Conservation (phyloP, 1,284 basidiomycete species). For the Leucoagaricus sp. region DNA sequence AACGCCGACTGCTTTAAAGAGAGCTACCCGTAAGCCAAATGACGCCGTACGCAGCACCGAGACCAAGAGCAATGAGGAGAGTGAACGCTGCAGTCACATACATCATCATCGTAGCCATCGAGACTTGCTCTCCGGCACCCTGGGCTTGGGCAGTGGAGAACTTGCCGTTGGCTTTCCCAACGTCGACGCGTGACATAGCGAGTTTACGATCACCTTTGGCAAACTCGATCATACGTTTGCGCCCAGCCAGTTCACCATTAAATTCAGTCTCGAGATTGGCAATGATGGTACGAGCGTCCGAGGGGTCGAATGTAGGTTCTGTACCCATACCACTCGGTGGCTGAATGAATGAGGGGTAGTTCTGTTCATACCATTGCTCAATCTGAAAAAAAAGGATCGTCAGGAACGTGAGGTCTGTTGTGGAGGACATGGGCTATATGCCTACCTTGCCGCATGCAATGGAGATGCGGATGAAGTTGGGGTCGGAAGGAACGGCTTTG, state of each 20-base stretch:
- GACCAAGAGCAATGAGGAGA: constrained; percentile 34
- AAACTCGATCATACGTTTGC: constrained; percentile 42
- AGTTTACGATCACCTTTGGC: constrained; percentile 22
- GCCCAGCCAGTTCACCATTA: constrained; percentile 39
- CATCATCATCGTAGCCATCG: constrained; percentile 37
- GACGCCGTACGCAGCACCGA: constrained; percentile 10
- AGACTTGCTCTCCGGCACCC: constrained; percentile 13
- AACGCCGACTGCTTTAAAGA: too few relatives aligned
- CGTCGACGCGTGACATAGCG: constrained; percentile 1
- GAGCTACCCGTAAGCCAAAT: constrained; percentile 9
- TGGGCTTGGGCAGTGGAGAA: constrained; percentile 16
- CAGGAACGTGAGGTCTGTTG: neutral
- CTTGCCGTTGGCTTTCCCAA: constrained; percentile 11
- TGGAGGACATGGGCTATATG: neutral
- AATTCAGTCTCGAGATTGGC: constrained; percentile 40
- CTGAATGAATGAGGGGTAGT: constrained; percentile 84
- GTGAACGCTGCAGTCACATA: constrained; percentile 44
- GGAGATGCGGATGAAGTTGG: constrained; percentile 82
- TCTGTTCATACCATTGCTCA: constrained; percentile 88
- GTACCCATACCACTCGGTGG: constrained; percentile 37
- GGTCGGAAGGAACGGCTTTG: constrained; percentile 80
- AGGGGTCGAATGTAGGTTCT: constrained; percentile 41
- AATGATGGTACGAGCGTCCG: constrained; percentile 60
- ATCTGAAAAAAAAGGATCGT: constrained; percentile 52
- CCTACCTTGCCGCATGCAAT: constrained; percentile 75